Conservation (phyloP, 148 eudicot genomes). For the Rhododendron griersonianum region DNA sequence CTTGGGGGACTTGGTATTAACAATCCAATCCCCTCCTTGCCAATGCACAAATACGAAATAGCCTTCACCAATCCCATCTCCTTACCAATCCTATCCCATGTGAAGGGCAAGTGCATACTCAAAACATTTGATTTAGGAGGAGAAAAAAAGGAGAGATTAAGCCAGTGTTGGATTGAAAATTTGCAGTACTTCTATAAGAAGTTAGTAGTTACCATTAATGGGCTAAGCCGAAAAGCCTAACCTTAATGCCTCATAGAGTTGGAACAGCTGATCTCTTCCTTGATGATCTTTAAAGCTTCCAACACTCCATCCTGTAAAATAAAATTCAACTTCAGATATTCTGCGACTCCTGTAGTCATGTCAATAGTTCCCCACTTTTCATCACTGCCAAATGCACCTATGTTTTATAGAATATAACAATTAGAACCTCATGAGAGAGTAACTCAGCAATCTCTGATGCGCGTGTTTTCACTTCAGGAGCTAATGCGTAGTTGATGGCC, state of each 20-base stretch:
- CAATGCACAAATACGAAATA: too few species aligned
- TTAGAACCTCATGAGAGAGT: slow-evolving; percentile 56
- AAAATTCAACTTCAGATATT: not conserved
- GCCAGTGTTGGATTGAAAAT: not conserved
- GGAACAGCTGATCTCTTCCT: slow-evolving; percentile 35
- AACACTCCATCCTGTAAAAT: slow-evolving; percentile 44
- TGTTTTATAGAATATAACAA: not conserved
- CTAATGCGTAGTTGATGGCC: slow-evolving; percentile 53
- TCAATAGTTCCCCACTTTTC: not conserved
- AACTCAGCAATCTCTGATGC: slow-evolving; percentile 53
- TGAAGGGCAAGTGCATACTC: slow-evolving; percentile 6
- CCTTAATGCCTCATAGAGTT: not conserved
- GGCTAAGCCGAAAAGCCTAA: not conserved
- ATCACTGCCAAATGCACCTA: not conserved
- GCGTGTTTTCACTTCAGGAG: slow-evolving; percentile 49
- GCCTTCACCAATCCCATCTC: too few species aligned
- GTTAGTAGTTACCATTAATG: not conserved
- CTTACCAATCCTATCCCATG: too few species aligned
- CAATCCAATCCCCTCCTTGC: too few species aligned
- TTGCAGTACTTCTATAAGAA: not conserved
- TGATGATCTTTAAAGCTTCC: slow-evolving; percentile 50
- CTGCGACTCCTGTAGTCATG: not conserved
- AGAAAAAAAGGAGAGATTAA: not conserved
- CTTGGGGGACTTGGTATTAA: too few species aligned
- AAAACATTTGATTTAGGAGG: not conserved